Conservation (phyloP, 768 basidiomycete genomes). For the Royoungia palumana region DNA sequence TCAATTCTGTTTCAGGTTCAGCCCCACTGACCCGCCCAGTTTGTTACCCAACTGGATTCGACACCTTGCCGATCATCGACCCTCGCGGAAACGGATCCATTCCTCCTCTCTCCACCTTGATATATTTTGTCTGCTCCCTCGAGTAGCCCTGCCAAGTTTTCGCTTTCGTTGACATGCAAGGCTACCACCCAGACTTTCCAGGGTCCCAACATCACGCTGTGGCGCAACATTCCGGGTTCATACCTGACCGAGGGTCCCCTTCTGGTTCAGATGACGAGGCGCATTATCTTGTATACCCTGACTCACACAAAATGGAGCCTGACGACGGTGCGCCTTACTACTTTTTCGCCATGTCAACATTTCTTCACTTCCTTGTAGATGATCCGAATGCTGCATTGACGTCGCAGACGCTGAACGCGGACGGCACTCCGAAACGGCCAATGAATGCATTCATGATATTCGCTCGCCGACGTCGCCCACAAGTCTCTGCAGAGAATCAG, state of each 20-base stretch:
- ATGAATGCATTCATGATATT: constrained; percentile 98
- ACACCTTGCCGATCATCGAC: constrained; percentile 27
- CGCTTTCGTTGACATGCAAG: constrained; percentile 27
- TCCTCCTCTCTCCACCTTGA: constrained; percentile 8
- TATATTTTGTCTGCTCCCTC: constrained; percentile 2
- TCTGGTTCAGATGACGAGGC: constrained; percentile 57
- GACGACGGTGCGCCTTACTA: constrained; percentile 44
- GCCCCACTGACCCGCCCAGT: constrained; percentile 23
- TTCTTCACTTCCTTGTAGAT: constrained; percentile 26
- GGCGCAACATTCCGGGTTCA: constrained; percentile 27
- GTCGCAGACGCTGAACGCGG: constrained; percentile 77
- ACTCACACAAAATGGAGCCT: constrained; percentile 39
- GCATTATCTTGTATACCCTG: constrained; percentile 29
- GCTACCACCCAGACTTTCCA: constrained; percentile 19
- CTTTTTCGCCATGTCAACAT: constrained; percentile 9
- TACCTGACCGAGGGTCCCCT: constrained; percentile 48
- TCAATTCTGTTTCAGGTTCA: constrained; percentile 15
- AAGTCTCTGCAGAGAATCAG: constrained; percentile 84
- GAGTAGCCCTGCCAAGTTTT: constrained; percentile 4
- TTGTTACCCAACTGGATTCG: constrained; percentile 23
- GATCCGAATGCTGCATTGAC: constrained; percentile 52
- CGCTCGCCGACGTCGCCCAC: constrained; percentile 74
- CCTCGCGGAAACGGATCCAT: constrained; percentile 12
- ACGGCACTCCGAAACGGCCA: constrained; percentile 85
- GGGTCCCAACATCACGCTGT: constrained; percentile 24